Evolutionary conservation across 176 grass and related monocot genomes (phyloP), one percentile per base, ranked within the genome.

Genomic region (Hsuehochloa calcarea): DNA sequence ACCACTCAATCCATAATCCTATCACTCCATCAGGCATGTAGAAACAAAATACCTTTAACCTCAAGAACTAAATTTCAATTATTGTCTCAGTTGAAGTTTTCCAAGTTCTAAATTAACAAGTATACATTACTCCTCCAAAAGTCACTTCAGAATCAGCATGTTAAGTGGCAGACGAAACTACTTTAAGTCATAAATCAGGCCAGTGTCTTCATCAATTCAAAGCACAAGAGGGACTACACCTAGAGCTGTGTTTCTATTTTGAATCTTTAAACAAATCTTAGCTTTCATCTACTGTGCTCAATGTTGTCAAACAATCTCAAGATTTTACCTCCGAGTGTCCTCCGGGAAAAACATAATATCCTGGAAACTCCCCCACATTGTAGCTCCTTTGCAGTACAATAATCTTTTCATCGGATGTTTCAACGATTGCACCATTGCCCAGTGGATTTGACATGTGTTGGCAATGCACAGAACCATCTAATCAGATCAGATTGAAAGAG

Each of bases 301-400:
- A 52, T 62, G 64, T 23, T 45, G 23, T 41, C 39, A 72, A 70
- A 68, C 12, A 78, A 55, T 77, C 22, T 72, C 51, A 61, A 55
- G 27, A 38, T 65, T 19, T 86, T 91, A 98, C 96, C 96, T 98
- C 96, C 0, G 96, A 92, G 59, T 98, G 96, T 22, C 96, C 96
- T 81, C 96, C 96, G 41, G 91, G 96, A 66, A 98, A 98, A 90
- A 98, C 96, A 81, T 74, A 95, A 74, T 90, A 92, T 45, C 93
- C 91, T 68, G 96, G 91, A 89, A 93, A 98, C 15, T 98, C 96
- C 12, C 73, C 96, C 22, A 98, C 96, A 84, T 95, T 94, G 80
- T 92, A 67, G 45, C 96, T 98, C 80, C 96, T 98, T 94, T 95
- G 93, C 63, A 95, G 70, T 65, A 95, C 54, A 69, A 98, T 85